Conservation (phyloP, 257 asterid species). For the Plectranthus barbatus region DNA sequence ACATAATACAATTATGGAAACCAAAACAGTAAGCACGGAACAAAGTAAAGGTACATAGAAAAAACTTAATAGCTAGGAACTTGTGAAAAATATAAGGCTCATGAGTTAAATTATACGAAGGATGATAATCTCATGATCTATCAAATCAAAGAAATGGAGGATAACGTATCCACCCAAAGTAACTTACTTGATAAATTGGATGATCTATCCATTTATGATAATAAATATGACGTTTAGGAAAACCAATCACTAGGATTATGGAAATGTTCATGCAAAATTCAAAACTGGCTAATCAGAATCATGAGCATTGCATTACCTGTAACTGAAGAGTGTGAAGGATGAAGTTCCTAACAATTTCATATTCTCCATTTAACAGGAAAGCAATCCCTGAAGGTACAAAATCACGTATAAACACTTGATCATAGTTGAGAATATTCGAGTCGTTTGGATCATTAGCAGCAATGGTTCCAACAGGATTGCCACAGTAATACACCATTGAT, state of each 20-base stretch:
- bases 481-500: constrained; percentile 70
- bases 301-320: constrained; percentile 47
- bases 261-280: neutral
- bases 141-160: constrained; percentile 1
- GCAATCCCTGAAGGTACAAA: constrained; percentile 88
- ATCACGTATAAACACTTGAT: constrained; percentile 87
- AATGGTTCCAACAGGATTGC: constrained; percentile 72
- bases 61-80: neutral
- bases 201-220: neutral
- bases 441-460: constrained; percentile 90
- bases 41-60: too few relatives aligned
- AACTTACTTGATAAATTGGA: neutral
- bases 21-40: neutral
- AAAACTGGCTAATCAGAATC: neutral
- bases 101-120: neutral
- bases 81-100: neutral
- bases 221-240: neutral
- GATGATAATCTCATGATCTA: neutral
- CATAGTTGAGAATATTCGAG: constrained; percentile 64
- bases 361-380: constrained; percentile 79
- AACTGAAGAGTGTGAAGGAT: constrained; percentile 85
- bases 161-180: neutral
- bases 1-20: neutral
- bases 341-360: constrained; percentile 75
- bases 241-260: neutral